These are phyloP conservation scores for Medicago arabica DNA, from an alignment of 306 rosid genomes.

Conservation along the genomic window DNA sequence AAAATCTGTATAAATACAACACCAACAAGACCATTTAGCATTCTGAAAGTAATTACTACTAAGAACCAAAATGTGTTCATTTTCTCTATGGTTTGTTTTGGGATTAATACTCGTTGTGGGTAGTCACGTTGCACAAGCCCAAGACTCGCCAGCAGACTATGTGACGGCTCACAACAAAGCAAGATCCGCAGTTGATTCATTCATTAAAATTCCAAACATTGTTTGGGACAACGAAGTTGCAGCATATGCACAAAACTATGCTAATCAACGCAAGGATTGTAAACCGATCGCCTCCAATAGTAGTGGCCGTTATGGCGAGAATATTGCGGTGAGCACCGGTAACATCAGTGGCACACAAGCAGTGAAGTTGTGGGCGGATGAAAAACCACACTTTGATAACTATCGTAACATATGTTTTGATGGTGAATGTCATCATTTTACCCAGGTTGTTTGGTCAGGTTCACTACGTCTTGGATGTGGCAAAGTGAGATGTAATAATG, in stretches of 20 bases:
- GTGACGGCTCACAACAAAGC: constrained; percentile 43
- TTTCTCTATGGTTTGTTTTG: not conserved
- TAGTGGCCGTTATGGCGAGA: not conserved
- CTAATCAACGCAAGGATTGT: constrained; percentile 41
- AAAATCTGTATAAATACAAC: too few relatives aligned
- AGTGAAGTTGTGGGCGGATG: constrained; percentile 44
- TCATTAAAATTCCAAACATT: constrained; percentile 33
- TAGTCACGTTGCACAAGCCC: constrained; percentile 21
- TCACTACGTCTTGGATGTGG: constrained; percentile 56
- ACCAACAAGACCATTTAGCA: not conserved
- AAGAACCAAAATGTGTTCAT: constrained; percentile 9
- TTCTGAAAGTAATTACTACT: not conserved
- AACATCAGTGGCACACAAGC: constrained; percentile 29
- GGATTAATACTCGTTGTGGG: not conserved
- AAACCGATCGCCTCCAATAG: constrained; percentile 39
- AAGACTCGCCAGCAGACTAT: constrained; percentile 43
- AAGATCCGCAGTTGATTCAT: constrained; percentile 33
- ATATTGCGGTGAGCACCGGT: not conserved
- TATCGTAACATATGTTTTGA: constrained; percentile 39
- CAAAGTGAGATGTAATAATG: constrained; percentile 53
- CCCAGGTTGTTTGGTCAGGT: constrained; percentile 59
- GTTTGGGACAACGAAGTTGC: constrained; percentile 43
- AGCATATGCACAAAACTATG: constrained; percentile 37
- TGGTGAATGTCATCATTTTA: constrained; percentile 51
- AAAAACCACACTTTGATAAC: constrained; percentile 46